These are phyloP conservation scores for Paecilomyces variotii DNA, from an alignment of 2,329 filamentous ascomycete genomes.

Conservation along the genomic window DNA sequence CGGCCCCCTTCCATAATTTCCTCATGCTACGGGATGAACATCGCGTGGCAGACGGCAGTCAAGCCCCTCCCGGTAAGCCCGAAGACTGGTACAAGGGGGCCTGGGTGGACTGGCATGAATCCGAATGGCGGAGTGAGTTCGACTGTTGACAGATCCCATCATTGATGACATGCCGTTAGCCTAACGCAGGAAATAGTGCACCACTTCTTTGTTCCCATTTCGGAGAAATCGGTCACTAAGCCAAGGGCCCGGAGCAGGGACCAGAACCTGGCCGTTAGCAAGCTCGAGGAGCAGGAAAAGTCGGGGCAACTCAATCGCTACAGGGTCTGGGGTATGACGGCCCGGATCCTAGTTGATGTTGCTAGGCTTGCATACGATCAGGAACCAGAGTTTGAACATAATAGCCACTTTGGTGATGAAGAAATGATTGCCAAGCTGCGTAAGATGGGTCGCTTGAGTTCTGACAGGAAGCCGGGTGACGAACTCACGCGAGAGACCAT, in stretches of 20 bases:
- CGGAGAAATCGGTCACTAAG: constrained; percentile 59
- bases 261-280: constrained; percentile 31
- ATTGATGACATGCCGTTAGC: not conserved
- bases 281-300: constrained; percentile 42
- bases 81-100: constrained; percentile 76
- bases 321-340: constrained; percentile 93
- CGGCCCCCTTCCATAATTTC: constrained; percentile 80
- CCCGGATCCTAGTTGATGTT: constrained; percentile 78
- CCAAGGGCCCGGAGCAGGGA: constrained; percentile 37
- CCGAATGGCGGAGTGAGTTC: constrained; percentile 57
- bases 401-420: constrained; percentile 58
- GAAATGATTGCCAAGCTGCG: constrained; percentile 53
- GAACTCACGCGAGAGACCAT: constrained; percentile 45
- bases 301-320: constrained; percentile 51
- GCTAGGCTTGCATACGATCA: constrained; percentile 75
- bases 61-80: constrained; percentile 34
- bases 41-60: constrained; percentile 25
- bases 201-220: constrained; percentile 82
- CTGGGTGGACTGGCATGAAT: constrained; percentile 73
- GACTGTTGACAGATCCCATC: not conserved
- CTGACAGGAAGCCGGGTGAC: constrained; percentile 44
- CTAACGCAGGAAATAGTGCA: constrained; percentile 50
- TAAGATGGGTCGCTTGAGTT: constrained; percentile 48
- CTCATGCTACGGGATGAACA: constrained; percentile 54
- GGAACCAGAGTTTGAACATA: constrained; percentile 76